Base-by-base conservation (phyloP, 2,329 filamentous ascomycete genomes). In the Ophiocordyceps sinensis region DNA sequence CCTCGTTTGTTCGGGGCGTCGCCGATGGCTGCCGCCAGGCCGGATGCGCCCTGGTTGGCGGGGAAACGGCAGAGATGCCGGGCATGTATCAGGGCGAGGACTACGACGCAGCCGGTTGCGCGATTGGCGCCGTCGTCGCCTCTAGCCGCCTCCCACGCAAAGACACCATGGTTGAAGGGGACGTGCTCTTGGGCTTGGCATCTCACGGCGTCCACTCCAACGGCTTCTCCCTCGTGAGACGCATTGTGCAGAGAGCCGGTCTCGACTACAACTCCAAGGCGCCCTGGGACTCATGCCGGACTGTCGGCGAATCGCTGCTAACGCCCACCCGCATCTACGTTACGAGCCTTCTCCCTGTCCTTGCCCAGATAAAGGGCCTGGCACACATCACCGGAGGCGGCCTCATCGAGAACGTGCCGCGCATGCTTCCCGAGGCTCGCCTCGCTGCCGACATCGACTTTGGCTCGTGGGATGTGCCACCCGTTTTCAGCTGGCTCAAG, bases 1-100 rank as follows among this genome's bases (percentile, higher is more conserved):
- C 83, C 11, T 73, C 77, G n/a, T 96, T 98, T 56, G 84, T 98
- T 34, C 77, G 86, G 54, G 88, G 91, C 47, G 87, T 98, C 3
- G 87, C 88, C 3, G 73, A 80, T 28, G 91, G 91, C 38, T 98
- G 91, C 64, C 77, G 77, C 45, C 76, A 87, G 54, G 78, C 89
- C 1, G 82, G 82, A 36, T 94, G 89, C 55, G 88, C 88, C 14
- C 73, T 98, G 3, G 84, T 96, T n/a, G 91, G 91, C 32, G 91
- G 91, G 36, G 91, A 98, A 65, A 98, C 91, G 1, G 91, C 91
- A 7, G 91, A 98, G 65, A 96, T 98, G 91, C 89, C 89, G 0
- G 88, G 88, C 41, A 85, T 96, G 69, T 95, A 94, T 66, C 71
- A 80, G 47, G 78, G 75, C 41, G 84, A 86, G 39, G 85, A 93